These are phyloP conservation scores for Cutaneotrichosporon daszewskae DNA, from an alignment of 1,284 basidiomycete genomes.

Conservation along the genomic window DNA sequence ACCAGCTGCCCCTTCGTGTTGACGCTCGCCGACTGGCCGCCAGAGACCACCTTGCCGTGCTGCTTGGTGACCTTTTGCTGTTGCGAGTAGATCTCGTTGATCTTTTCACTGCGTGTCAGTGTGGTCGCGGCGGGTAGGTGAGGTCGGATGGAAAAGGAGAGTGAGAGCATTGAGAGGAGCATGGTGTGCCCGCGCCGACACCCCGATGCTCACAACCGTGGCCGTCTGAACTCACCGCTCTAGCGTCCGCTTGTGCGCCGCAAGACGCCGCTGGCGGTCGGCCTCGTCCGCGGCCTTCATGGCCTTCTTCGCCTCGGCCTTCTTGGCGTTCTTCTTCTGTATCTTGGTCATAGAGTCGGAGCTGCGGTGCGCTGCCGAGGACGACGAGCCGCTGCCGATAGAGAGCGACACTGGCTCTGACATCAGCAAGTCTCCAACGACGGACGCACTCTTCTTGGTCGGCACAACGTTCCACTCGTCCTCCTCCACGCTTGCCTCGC, in stretches of 20 bases:
- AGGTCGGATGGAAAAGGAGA: background rate
- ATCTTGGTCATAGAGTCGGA: slow-evolving; percentile 23
- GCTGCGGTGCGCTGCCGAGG: background rate
- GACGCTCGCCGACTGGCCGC: slow-evolving; percentile 22
- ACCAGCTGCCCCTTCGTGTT: slow-evolving; percentile 36
- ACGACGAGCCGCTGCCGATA: slow-evolving; percentile 12
- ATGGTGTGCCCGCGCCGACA: no score
- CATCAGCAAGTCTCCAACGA: slow-evolving; percentile 1
- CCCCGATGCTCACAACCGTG: no score
- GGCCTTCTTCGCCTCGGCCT: slow-evolving; percentile 41
- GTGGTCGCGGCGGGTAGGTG: no score
- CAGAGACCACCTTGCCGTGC: slow-evolving; percentile 18
- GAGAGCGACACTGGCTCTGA: slow-evolving; percentile 34
- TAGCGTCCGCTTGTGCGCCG: slow-evolving; percentile 35
- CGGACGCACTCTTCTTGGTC: slow-evolving; percentile 35
- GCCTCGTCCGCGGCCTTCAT: slow-evolving; percentile 36
- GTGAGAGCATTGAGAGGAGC: no score
- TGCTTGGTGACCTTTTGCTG: slow-evolving; percentile 20
- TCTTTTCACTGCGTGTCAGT: slow-evolving; percentile 28
- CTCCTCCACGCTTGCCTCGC: slow-evolving; percentile 13
- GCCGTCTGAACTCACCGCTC: slow-evolving; percentile 27
- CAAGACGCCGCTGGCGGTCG: slow-evolving; percentile 33
- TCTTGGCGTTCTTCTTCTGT: slow-evolving; percentile 43
- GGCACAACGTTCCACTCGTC: slow-evolving; percentile 43
- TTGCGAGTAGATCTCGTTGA: slow-evolving; percentile 35